These are phyloP conservation scores for Monosporozyma unispora DNA, from an alignment of 805 yeast species.

Conservation along the genomic window DNA sequence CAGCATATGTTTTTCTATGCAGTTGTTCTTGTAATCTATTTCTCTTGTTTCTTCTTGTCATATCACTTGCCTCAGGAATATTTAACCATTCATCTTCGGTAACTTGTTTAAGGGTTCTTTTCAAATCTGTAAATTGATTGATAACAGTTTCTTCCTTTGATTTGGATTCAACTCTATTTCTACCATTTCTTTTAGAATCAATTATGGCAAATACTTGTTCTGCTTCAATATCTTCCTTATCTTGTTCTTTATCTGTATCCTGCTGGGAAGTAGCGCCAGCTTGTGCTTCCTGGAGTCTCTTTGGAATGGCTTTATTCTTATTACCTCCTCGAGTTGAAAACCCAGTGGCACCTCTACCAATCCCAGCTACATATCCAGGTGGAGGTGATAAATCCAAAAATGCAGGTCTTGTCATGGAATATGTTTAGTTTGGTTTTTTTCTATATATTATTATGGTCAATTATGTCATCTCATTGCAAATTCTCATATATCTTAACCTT, in stretches of 20 bases:
- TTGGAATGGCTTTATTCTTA: conserved; percentile 16
- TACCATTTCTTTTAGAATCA: conserved; percentile 43
- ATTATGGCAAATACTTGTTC: conserved; percentile 57
- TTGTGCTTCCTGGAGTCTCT: conserved; percentile 18
- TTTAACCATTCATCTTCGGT: conserved; percentile 68
- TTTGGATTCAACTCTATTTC: conserved; percentile 11
- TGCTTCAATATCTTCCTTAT: conserved; percentile 63
- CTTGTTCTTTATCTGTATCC: conserved; percentile 12
- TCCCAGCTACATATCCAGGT: conserved; percentile 80
- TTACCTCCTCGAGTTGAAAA: conserved; percentile 75
- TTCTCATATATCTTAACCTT: neutral
- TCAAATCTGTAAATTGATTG: conserved; percentile 53
- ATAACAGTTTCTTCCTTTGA: neutral
- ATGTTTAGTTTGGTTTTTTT: neutral
- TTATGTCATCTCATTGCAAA: neutral
- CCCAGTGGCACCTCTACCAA: conserved; percentile 93
- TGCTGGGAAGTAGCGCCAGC: conserved; percentile 11
- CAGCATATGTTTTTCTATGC: conserved; percentile 67
- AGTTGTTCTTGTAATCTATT: conserved; percentile 51
- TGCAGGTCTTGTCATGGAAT: conserved; percentile 45
- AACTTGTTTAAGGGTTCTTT: conserved; percentile 49
- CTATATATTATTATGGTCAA: conserved; percentile 2
- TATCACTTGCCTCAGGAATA: conserved; percentile 82
- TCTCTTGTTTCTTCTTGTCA: conserved; percentile 73
- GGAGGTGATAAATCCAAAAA: conserved; percentile 86